phyloP scores from a whole-genome alignment of 768 basidiomycete genomes.

The Candolleomyces eurysporus region DNA sequence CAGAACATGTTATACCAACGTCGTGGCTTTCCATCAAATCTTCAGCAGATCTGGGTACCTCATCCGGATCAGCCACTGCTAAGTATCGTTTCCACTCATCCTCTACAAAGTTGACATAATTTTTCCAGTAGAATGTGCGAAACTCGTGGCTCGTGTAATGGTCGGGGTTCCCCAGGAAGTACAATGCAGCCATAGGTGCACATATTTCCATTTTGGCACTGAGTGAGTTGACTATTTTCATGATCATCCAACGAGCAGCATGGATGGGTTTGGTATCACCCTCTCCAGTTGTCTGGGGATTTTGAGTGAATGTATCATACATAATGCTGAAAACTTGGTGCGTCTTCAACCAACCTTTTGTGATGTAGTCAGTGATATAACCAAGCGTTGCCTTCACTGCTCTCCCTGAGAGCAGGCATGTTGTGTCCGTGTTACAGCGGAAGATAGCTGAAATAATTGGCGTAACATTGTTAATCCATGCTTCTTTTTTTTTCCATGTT shows the following conservation, averaged over 20 bases:
- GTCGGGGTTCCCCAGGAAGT: no score
- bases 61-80: constrained; percentile 34
- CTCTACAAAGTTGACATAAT: no score
- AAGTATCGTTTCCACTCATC: no score
- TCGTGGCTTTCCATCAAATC: constrained; percentile 26
- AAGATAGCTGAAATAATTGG: constrained; percentile 28
- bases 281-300: constrained; percentile 24
- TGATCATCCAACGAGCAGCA: background rate
- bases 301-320: constrained; percentile 21
- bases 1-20: background rate
- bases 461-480: constrained; percentile 34
- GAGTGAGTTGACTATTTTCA: constrained; percentile 25
- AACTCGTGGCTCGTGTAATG: no score
- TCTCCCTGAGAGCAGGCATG: constrained; percentile 36
- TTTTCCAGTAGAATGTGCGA: no score
- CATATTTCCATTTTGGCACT: constrained; percentile 26
- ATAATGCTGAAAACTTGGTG: constrained; percentile 35
- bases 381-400: constrained; percentile 34
- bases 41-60: constrained; percentile 20
- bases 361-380: constrained; percentile 44
- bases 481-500: constrained; percentile 31
- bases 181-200: constrained; percentile 22
- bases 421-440: constrained; percentile 38
- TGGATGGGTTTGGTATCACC: constrained; percentile 9
- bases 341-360: constrained; percentile 37